phyloP scores from a whole-genome alignment of 495 filamentous ascomycete genomes.

The Cercophora newfieldiana region DNA sequence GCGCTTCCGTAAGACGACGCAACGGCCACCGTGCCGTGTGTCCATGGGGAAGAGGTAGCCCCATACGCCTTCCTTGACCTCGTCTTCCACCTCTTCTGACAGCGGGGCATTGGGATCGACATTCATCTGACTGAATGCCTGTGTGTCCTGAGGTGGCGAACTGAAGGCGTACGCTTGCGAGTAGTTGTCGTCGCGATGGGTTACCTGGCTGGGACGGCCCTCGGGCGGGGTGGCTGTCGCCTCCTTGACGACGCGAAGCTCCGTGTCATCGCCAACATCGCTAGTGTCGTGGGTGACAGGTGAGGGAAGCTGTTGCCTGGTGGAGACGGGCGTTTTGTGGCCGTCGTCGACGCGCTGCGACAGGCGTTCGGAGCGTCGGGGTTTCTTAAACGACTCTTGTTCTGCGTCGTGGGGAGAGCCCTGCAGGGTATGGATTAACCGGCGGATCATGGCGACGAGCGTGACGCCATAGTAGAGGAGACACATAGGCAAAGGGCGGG shows the following conservation, averaged over 20 bases:
- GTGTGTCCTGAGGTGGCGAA: slow-evolving; percentile 59
- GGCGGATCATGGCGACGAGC: slow-evolving; percentile 31
- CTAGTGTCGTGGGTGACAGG: slow-evolving; percentile 71
- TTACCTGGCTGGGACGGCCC: slow-evolving; percentile 57
- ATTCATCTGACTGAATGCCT: slow-evolving; percentile 75
- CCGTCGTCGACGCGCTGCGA: slow-evolving; percentile 46
- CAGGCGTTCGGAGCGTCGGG: slow-evolving; percentile 62
- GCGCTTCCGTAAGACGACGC: slow-evolving; percentile 71
- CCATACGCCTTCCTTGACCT: slow-evolving; percentile 90
- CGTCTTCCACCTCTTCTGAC: slow-evolving; percentile 80
- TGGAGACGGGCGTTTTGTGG: slow-evolving; percentile 59
- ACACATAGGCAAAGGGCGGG: slow-evolving; percentile 1
- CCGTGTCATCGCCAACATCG: slow-evolving; percentile 57
- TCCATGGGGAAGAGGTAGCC: slow-evolving; percentile 88
- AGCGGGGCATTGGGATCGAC: slow-evolving; percentile 70
- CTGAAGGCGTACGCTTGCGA: slow-evolving; percentile 51
- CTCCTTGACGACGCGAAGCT: slow-evolving; percentile 59
- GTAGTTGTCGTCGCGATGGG: slow-evolving; percentile 45
- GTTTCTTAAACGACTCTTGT: slow-evolving; percentile 61
- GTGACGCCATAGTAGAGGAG: slow-evolving; percentile 20
- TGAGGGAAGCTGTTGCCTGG: slow-evolving; percentile 74
- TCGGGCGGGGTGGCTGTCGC: slow-evolving; percentile 70
- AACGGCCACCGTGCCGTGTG: slow-evolving; percentile 60
- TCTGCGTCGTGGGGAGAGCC: slow-evolving; percentile 46
- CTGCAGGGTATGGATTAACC: slow-evolving; percentile 39